Evolutionary conservation across 2,329 filamentous ascomycete species (phyloP).

Genomic region (Cladophialophora chaetospira): DNA sequence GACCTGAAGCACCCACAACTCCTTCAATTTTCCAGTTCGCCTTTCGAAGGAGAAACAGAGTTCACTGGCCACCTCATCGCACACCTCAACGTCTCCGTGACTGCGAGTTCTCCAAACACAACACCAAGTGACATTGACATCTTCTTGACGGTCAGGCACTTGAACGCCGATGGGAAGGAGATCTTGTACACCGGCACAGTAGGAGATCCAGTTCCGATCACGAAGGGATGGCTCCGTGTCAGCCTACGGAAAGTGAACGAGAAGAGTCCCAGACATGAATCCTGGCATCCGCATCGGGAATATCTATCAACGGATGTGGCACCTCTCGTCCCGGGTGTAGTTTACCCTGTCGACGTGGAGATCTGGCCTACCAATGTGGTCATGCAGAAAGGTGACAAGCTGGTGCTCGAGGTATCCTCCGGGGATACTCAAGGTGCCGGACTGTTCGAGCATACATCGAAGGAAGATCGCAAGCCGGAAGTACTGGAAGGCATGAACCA

Average conservation of each 20-base stretch:
- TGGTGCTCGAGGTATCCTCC: conserved; percentile 38
- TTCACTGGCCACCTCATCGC: conserved; percentile 69
- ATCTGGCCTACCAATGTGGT: conserved; percentile 45
- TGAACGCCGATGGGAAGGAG: conserved; percentile 53
- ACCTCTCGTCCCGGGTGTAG: conserved; percentile 52
- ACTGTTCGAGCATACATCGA: conserved; percentile 22
- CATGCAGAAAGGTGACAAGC: conserved; percentile 37
- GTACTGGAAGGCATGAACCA: conserved; percentile 52
- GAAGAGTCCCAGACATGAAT: conserved; percentile 46
- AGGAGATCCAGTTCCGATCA: conserved; percentile 56
- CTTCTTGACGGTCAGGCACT: conserved; percentile 58
- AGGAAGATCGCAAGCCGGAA: conserved; percentile 35
- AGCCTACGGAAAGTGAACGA: conserved; percentile 53
- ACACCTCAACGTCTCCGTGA: conserved; percentile 63
- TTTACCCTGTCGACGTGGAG: conserved; percentile 54
- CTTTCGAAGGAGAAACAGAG: conserved; percentile 66
- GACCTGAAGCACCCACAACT: conserved; percentile 56
- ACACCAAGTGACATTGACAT: conserved; percentile 57
- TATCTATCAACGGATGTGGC: conserved; percentile 52
- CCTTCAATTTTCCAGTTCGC: conserved; percentile 59
- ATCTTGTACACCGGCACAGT: conserved; percentile 59
- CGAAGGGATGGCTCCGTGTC: conserved; percentile 59
- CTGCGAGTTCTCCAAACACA: conserved; percentile 38
- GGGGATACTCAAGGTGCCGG: conserved; percentile 54
- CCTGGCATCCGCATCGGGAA: conserved; percentile 53